These are phyloP conservation scores for Vitis cinerea DNA, from an alignment of 164 flowering plant genomes.

Conservation along the genomic window DNA sequence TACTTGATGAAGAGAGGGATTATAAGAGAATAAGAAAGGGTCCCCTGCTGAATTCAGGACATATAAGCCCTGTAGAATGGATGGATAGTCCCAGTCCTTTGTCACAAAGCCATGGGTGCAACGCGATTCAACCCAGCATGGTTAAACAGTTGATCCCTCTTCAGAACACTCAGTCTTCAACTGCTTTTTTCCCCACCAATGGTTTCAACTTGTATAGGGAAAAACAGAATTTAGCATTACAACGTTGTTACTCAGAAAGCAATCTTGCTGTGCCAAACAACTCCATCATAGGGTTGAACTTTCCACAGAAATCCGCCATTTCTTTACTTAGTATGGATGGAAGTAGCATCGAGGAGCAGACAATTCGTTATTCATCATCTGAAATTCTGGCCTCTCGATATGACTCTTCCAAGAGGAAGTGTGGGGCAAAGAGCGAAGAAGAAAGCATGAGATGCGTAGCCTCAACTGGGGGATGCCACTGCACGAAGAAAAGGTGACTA, in stretches of 20 bases:
- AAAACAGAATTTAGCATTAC: neutral
- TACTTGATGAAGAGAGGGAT: conserved; percentile 22
- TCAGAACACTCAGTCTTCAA: neutral
- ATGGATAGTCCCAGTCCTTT: conserved; percentile 16
- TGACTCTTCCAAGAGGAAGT: conserved; percentile 7
- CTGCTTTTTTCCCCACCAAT: neutral
- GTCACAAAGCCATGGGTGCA: too few relatives aligned
- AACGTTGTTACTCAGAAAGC: neutral
- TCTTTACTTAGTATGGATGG: conserved; percentile 12
- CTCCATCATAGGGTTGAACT: conserved; percentile 3
- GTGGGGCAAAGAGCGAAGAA: conserved; percentile 8
- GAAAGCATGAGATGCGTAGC: conserved; percentile 18
- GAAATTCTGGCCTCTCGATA: conserved; percentile 2
- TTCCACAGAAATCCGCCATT: neutral
- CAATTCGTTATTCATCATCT: neutral
- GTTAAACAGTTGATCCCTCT: neutral
- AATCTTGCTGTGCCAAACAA: neutral
- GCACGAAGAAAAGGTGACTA: conserved; percentile 34
- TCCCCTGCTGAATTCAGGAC: conserved; percentile 22
- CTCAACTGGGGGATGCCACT: conserved; percentile 32
- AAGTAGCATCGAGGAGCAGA: conserved; percentile 6
- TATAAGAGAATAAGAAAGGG: conserved; percentile 36
- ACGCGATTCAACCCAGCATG: neutral
- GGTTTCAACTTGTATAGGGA: neutral
- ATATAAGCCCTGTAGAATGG: conserved; percentile 24